phyloP scores from a whole-genome alignment of 2,329 filamentous ascomycete species.

The Alternaria gansuensis region DNA sequence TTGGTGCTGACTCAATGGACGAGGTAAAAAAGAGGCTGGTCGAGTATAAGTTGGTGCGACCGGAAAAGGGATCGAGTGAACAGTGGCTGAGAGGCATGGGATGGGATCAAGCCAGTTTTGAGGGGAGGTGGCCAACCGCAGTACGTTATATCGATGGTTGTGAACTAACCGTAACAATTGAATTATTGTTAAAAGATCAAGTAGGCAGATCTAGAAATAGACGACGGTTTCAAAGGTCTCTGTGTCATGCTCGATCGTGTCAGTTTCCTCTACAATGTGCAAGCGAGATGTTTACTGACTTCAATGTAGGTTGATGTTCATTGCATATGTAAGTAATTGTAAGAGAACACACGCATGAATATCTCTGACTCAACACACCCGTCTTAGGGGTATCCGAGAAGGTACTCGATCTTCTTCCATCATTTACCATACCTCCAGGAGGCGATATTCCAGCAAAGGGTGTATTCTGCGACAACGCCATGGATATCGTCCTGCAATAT shows the following conservation, averaged over 20 bases:
- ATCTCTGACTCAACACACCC: background rate
- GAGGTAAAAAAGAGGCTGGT: conserved; percentile 65
- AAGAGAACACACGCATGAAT: background rate
- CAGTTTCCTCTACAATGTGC: background rate
- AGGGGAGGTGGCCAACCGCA: conserved; percentile 69
- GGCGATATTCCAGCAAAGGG: conserved; percentile 73
- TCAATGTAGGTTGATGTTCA: conserved; percentile 65
- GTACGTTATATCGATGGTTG: conserved; percentile 53
- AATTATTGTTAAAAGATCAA: conserved; percentile 8
- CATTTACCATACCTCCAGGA: conserved; percentile 65
- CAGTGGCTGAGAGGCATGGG: conserved; percentile 74
- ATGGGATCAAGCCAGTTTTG: conserved; percentile 74
- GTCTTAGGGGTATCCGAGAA: conserved; percentile 65
- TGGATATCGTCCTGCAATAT: conserved; percentile 66
- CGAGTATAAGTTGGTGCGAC: conserved; percentile 61
- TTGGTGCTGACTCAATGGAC: conserved; percentile 64
- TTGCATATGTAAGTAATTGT: conserved; percentile 62
- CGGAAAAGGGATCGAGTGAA: conserved; percentile 61
- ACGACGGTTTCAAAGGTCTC: conserved; percentile 62
- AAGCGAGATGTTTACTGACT: background rate
- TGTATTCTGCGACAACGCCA: conserved; percentile 78
- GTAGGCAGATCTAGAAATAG: conserved; percentile 64
- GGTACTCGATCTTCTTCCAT: conserved; percentile 68
- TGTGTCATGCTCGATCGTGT: conserved; percentile 74
- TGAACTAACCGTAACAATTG: background rate